Evolutionary conservation across 306 rosid species (phyloP).

Genomic region (Parietaria judaica): DNA sequence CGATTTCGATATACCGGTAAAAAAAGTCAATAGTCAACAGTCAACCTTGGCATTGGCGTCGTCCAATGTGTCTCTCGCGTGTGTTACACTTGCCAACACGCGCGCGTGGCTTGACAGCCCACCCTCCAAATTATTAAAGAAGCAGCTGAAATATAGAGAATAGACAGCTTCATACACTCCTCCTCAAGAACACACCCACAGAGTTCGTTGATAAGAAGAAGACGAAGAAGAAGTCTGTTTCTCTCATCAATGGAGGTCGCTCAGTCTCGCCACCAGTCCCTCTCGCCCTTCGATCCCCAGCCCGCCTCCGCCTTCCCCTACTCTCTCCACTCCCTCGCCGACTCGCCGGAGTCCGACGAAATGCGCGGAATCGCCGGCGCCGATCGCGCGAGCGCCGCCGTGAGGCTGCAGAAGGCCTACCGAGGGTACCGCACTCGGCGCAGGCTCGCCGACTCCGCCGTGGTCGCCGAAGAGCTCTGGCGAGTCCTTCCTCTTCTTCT

Average conservation of each 20-base stretch:
- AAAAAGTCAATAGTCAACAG: no score
- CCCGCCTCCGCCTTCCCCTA: slow-evolving; percentile 25
- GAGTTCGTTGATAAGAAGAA: background rate
- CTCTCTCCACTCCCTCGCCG: slow-evolving; percentile 10
- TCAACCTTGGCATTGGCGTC: no score
- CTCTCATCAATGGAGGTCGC: slow-evolving; percentile 32
- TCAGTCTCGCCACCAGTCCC: slow-evolving; percentile 25
- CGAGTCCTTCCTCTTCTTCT: slow-evolving; percentile 12
- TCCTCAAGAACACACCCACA: no score
- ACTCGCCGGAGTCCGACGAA: background rate
- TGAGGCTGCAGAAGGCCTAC: slow-evolving; percentile 62
- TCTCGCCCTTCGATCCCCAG: slow-evolving; percentile 23
- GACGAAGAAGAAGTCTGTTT: background rate
- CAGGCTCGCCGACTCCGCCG: slow-evolving; percentile 85
- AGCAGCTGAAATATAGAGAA: no score
- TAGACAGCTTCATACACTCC: no score
- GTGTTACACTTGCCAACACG: no score
- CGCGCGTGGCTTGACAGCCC: no score
- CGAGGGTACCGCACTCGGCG: slow-evolving; percentile 90
- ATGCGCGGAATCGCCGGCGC: background rate
- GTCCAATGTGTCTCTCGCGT: no score
- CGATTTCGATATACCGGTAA: no score
- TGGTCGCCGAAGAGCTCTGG: slow-evolving; percentile 90
- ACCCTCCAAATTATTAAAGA: no score
- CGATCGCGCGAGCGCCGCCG: slow-evolving; percentile 40